Conservation (phyloP, 1,284 basidiomycete species). For the Boletus sp. region DNA sequence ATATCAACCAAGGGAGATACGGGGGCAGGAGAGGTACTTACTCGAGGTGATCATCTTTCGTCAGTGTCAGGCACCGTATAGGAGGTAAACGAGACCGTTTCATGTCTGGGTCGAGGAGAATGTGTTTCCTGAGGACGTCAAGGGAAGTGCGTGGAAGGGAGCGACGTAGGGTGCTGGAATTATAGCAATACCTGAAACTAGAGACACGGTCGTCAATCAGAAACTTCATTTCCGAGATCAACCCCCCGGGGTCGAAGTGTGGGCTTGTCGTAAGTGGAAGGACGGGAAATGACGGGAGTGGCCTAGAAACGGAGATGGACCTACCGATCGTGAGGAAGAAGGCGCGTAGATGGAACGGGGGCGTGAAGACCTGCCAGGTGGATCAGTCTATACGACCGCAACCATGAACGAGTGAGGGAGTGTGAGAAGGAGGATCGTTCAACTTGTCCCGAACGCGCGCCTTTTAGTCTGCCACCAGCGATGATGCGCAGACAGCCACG, state of each 20-base stretch:
- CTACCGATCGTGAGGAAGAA: conserved; percentile 27
- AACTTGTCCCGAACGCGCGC: neutral
- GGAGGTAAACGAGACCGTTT: conserved; percentile 26
- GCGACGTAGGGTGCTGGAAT: conserved; percentile 2
- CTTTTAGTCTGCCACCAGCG: conserved; percentile 10
- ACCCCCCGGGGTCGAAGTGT: neutral
- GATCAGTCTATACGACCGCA: conserved; percentile 9
- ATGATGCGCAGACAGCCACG: conserved; percentile 16
- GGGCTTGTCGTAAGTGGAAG: conserved; percentile 3
- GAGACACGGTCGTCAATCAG: conserved; percentile 18
- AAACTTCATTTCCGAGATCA: conserved; percentile 19
- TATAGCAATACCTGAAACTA: conserved; percentile 17
- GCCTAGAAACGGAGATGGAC: conserved; percentile 8
- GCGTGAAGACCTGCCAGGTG: neutral
- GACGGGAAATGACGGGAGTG: conserved; percentile 4
- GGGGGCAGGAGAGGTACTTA: conserved; percentile 24
- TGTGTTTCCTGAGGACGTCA: conserved; percentile 9
- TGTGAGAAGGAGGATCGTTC: conserved; percentile 4
- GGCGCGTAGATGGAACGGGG: conserved; percentile 6
- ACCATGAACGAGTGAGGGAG: conserved; percentile 20
- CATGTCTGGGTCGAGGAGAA: conserved; percentile 24
- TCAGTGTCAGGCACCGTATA: conserved; percentile 16
- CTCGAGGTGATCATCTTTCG: conserved; percentile 40
- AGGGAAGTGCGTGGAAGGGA: conserved; percentile 13
- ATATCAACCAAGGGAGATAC: conserved; percentile 9